Evolutionary conservation across 108 stramenopile species (phyloP).

Genomic region (Cyclotella atomus): DNA sequence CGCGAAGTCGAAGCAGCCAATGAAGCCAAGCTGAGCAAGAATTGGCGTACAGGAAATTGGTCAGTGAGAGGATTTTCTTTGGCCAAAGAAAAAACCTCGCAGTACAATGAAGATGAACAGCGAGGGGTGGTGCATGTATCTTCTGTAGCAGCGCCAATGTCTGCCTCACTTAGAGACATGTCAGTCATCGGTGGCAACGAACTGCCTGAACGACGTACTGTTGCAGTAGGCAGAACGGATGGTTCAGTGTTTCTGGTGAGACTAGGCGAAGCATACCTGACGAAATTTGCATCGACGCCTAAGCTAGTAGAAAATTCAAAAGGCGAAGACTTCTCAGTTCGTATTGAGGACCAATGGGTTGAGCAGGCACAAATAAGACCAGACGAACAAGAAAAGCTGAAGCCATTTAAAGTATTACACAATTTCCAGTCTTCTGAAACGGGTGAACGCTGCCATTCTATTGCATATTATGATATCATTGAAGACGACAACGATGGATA

Average conservation of each 20-base stretch:
- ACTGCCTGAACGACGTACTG: conserved; percentile 16
- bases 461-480: conserved; percentile 46
- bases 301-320: conserved; percentile 9
- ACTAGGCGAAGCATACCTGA: conserved; percentile 59
- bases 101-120: not conserved
- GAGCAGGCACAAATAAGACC: conserved; percentile 7
- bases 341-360: conserved; percentile 14
- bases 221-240: conserved; percentile 67
- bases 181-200: conserved; percentile 30
- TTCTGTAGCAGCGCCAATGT: conserved; percentile 32
- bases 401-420: conserved; percentile 42
- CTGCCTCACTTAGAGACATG: conserved; percentile 4
- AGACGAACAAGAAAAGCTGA: conserved; percentile 6
- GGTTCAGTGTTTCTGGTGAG: conserved; percentile 60
- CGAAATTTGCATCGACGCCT: conserved; percentile 44
- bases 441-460: conserved; percentile 28
- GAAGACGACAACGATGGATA: conserved; percentile 14
- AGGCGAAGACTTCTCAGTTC: not conserved
- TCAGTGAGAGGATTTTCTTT: conserved; percentile 49
- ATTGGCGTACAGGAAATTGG: conserved; percentile 58
- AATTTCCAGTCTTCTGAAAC: conserved; percentile 49
- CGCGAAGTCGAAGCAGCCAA: conserved; percentile 35
- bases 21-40: conserved; percentile 44
- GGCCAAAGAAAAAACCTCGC: conserved; percentile 16
- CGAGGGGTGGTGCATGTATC: conserved; percentile 16